Evolutionary conservation across 805 yeast species (phyloP), one percentile per base, ranked within the genome.

Genomic region (Teunomyces stri): DNA sequence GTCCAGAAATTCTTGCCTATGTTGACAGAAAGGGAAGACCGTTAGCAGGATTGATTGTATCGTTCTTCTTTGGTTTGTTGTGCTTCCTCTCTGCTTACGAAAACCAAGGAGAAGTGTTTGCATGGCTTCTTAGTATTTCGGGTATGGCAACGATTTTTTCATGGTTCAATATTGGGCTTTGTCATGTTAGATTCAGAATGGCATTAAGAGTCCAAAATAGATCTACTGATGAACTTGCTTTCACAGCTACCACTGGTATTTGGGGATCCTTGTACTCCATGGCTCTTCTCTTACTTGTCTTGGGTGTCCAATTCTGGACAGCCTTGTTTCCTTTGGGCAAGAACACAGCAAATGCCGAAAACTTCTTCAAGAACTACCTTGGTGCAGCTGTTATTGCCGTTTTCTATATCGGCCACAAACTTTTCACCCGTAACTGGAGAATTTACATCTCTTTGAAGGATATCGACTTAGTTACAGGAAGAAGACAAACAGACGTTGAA

Each of bases 101-200:
- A 18, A 42, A 51, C 36, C 49, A 51, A n/a, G 52, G 34, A 10
- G 49, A 49, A 18, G 53, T 53, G 4, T 53, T 53, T 27, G 55
- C 57, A 2, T 68, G 73, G 73, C 53, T 68, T 30, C 59, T 68
- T 50, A 62, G 68, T 15, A 52, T 68, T 27, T 58, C 65, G 9
- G 72, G 72, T n/a, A 52, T 68, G 35, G 66, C 72, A 0, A 66
- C 72, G 16, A 50, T 68, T 15, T 66, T 68, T 52, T 60, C 67
- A 22, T 68, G 72, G 72, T 65, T 66, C 47, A 62, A 65, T 45
- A 61, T 68, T 42, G 56, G 62, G 15, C 59, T 60, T n/a, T 59
- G 67, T n/a, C 70, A 61, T 45, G 50, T 65, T 29, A 51, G 72
- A 46, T 68, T 65, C 46, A 61, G 74, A 53, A 44, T 56, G 52